Conservation (phyloP, 139 green algal species). For the Chlorella sp. region DNA sequence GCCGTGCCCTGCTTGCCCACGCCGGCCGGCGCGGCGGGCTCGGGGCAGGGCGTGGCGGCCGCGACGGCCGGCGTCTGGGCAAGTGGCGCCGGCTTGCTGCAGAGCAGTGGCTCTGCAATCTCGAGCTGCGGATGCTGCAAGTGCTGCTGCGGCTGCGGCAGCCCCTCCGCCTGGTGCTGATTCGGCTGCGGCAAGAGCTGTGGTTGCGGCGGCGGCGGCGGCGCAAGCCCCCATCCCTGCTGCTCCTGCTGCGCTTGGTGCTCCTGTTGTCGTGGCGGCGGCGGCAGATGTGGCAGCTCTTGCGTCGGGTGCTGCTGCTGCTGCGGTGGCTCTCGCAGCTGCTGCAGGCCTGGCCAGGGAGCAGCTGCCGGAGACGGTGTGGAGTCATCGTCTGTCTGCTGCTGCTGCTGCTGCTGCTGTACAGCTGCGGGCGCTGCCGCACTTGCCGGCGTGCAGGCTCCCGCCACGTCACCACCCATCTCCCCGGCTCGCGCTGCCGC, state of each 20-base stretch:
- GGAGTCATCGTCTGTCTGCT: neutral
- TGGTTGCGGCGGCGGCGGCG: no score
- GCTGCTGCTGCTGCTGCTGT: no score
- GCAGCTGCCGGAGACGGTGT: neutral
- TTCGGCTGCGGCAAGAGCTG: no score
- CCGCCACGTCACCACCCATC: neutral
- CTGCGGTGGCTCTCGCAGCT: neutral
- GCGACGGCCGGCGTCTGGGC: no score
- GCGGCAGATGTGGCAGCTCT: neutral
- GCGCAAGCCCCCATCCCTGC: neutral
- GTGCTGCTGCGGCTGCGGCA: constrained; percentile 5
- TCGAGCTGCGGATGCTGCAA: no score
- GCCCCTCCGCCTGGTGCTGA: neutral
- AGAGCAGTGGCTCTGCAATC: no score
- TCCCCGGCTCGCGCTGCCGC: neutral
- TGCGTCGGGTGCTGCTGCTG: neutral
- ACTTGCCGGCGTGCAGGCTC: neutral
- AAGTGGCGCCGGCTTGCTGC: no score
- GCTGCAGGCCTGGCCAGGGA: neutral
- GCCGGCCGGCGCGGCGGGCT: no score
- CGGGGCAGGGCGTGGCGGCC: no score
- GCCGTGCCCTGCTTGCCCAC: neutral
- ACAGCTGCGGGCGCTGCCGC: neutral
- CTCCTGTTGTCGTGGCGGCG: no score
- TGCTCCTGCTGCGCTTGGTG: neutral